phyloP scores from a whole-genome alignment of 768 basidiomycete genomes.

The Lanmaoa pseudosensibilis region DNA sequence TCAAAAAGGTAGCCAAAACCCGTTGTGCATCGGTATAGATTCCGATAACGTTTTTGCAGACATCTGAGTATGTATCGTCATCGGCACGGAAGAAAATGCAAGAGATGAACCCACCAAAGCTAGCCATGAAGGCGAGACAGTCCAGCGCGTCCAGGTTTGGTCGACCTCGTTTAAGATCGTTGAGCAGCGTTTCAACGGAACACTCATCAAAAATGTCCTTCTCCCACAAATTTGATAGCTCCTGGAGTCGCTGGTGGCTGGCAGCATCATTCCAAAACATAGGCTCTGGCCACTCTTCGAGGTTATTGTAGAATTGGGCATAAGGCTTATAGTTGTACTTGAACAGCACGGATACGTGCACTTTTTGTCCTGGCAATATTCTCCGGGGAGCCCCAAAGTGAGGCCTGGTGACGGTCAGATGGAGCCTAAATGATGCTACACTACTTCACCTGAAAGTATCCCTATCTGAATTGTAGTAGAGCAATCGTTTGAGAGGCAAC shows the following conservation, averaged over 20 bases:
- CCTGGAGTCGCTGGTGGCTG: slow-evolving; percentile 20
- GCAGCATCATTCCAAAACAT: slow-evolving; percentile 32
- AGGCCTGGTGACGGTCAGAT: slow-evolving; percentile 22
- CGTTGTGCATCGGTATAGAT: not conserved
- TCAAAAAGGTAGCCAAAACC: slow-evolving; percentile 15
- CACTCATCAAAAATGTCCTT: slow-evolving; percentile 29
- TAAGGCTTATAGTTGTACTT: slow-evolving; percentile 30
- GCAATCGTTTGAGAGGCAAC: slow-evolving; percentile 25
- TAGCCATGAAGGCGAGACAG: slow-evolving; percentile 31
- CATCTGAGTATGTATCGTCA: slow-evolving; percentile 12
- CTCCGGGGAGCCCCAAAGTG: slow-evolving; percentile 27
- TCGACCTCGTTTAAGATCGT: slow-evolving; percentile 16
- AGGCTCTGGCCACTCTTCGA: slow-evolving; percentile 27
- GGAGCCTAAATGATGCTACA: not conserved
- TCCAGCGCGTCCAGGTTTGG: slow-evolving; percentile 26
- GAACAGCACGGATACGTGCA: slow-evolving; percentile 34
- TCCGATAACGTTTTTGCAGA: slow-evolving; percentile 11
- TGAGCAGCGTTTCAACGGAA: slow-evolving; percentile 18
- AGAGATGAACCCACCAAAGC: slow-evolving; percentile 21
- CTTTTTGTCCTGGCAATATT: slow-evolving; percentile 31
- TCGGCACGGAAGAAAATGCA: not conserved
- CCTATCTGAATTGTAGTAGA: slow-evolving; percentile 29
- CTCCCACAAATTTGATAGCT: slow-evolving; percentile 26
- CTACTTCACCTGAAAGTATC: slow-evolving; percentile 20
- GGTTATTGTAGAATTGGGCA: slow-evolving; percentile 23